Conservation (phyloP, 2,329 filamentous ascomycete genomes). For the Colletotrichum sp. region DNA sequence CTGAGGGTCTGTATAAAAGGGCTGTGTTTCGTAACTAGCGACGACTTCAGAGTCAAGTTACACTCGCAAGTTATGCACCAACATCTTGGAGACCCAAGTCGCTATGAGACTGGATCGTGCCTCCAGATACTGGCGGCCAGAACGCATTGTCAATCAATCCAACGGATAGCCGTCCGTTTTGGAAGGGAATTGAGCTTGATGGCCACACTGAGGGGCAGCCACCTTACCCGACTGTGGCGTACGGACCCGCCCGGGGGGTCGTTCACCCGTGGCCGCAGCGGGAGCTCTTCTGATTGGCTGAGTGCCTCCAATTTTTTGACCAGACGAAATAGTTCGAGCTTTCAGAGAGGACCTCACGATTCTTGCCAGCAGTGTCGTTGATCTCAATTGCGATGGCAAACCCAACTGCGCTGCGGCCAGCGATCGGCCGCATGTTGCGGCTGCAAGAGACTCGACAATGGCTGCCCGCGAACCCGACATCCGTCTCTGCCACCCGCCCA, state of each 20-base stretch:
- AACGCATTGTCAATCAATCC: background rate
- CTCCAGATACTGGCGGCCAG: background rate
- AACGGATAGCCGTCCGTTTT: background rate
- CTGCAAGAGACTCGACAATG: constrained; percentile 7
- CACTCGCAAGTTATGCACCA: background rate
- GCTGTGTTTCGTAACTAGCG: background rate
- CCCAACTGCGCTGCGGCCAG: constrained; percentile 31
- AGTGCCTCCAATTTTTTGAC: constrained; percentile 6
- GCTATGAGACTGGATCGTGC: background rate
- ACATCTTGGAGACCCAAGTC: background rate
- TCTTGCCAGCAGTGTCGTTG: constrained; percentile 1
- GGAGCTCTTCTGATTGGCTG: constrained; percentile 1
- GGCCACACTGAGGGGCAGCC: background rate
- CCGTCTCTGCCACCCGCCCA: background rate
- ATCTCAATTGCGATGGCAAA: constrained; percentile 31
- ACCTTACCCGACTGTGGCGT: background rate
- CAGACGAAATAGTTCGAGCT: constrained; percentile 16
- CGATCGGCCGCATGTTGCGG: constrained; percentile 31
- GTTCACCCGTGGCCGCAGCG: constrained; percentile 10
- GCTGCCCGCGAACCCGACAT: background rate
- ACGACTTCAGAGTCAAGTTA: background rate
- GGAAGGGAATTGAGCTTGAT: background rate
- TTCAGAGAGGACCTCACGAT: constrained; percentile 5
- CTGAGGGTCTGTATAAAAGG: background rate
- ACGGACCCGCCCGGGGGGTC: background rate